These are phyloP conservation scores for Magnolia sinica DNA, from an alignment of 164 flowering plant species.

Conservation along the genomic window DNA sequence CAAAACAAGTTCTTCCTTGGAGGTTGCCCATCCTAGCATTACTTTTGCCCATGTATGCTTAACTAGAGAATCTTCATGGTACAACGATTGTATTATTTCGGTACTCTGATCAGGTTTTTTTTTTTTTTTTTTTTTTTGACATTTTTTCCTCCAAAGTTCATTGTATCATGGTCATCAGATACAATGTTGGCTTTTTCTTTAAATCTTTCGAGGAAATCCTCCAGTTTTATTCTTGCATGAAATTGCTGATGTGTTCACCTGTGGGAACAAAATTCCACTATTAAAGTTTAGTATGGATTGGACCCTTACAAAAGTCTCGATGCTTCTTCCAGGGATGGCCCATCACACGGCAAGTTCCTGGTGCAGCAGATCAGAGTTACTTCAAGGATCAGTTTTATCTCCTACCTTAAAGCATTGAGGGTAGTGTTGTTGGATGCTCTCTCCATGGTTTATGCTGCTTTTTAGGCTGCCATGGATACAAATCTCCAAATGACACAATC, in stretches of 20 bases:
- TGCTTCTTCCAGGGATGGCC: constrained; percentile 74
- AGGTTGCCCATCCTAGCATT: no score
- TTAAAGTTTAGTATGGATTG: constrained; percentile 22
- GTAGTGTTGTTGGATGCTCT: constrained; percentile 18
- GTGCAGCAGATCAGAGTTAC: constrained; percentile 62
- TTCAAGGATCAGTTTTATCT: constrained; percentile 54
- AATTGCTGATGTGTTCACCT: neutral
- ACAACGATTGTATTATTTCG: no score
- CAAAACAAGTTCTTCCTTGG: no score
- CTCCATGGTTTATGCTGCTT: constrained; percentile 43
- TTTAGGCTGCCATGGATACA: constrained; percentile 55
- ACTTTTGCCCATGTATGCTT: no score
- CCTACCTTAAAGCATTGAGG: constrained; percentile 30
- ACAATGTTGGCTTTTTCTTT: neutral
- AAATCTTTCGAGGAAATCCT: neutral
- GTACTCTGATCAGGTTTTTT: neutral
- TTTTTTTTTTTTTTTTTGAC: neutral
- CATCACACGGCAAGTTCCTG: constrained; percentile 43
- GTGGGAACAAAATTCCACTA: neutral
- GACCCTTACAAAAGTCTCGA: constrained; percentile 55
- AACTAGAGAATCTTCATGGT: no score
- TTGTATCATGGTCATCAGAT: neutral
- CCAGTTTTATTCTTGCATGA: neutral
- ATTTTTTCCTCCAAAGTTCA: neutral
- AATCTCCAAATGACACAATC: constrained; percentile 44